Evolutionary conservation across 148 eudicot genomes (phyloP).

Genomic region (Arbutus unedo): DNA sequence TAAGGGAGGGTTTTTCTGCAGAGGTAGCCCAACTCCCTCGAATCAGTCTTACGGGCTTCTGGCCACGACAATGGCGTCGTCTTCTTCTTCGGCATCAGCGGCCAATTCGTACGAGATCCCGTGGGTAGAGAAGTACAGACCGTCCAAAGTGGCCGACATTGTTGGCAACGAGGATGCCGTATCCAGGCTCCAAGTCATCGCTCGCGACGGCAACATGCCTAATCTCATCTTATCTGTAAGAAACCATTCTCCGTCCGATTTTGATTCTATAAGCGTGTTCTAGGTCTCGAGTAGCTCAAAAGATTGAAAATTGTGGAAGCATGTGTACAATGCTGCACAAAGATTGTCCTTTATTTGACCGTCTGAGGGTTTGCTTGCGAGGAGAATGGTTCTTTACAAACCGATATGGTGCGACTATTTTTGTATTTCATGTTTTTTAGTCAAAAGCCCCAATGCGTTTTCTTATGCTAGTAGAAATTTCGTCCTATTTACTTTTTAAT

Average conservation of each 20-base stretch:
- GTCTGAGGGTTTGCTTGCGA: too few species aligned
- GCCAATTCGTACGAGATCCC: slow-evolving; percentile 62
- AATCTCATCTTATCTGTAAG: slow-evolving; percentile 76
- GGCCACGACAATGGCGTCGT: slow-evolving; percentile 43
- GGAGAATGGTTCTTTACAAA: background rate
- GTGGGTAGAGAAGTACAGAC: slow-evolving; percentile 96
- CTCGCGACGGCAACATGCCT: slow-evolving; percentile 96
- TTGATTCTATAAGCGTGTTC: background rate
- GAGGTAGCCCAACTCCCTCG: background rate
- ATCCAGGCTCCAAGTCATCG: slow-evolving; percentile 87
- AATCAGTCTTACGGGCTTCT: background rate
- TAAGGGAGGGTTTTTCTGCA: background rate
- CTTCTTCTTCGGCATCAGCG: slow-evolving; percentile 35
- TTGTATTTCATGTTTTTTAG: too few species aligned
- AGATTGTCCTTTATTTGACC: too few species aligned
- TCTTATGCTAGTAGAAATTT: background rate
- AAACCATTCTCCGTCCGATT: background rate
- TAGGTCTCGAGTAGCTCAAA: background rate
- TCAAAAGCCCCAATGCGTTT: background rate
- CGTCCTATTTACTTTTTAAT: background rate
- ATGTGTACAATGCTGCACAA: too few species aligned
- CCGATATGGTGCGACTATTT: background rate
- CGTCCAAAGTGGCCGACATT: slow-evolving; percentile 72
- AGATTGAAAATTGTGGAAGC: too few species aligned
- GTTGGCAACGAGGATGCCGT: slow-evolving; percentile 95